These are phyloP conservation scores for Didymella lethalis DNA, from an alignment of 2,329 filamentous ascomycete genomes.

Conservation along the genomic window DNA sequence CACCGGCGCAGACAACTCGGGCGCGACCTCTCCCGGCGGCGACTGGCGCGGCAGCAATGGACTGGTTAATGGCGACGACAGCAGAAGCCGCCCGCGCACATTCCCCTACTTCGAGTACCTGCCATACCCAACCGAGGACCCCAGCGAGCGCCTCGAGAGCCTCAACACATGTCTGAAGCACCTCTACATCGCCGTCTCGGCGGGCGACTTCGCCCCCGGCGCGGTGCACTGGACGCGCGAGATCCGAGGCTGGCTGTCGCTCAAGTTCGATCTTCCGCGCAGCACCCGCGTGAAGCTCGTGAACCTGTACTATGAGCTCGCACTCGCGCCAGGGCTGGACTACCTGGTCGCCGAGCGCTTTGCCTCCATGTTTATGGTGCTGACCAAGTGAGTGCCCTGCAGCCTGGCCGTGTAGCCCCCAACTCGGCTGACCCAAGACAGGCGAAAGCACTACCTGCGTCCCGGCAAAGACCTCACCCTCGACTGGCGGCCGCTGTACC, in stretches of 20 bases:
- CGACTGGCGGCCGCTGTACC: slow-evolving; percentile 93
- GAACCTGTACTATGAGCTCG: slow-evolving; percentile 91
- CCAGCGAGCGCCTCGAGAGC: slow-evolving; percentile 77
- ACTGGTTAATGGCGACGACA: slow-evolving; percentile 58
- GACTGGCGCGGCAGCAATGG: slow-evolving; percentile 64
- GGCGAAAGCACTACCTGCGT: slow-evolving; percentile 94
- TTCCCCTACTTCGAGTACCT: slow-evolving; percentile 92
- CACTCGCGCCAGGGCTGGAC: slow-evolving; percentile 89
- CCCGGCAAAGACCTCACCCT: slow-evolving; percentile 87
- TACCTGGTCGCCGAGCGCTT: slow-evolving; percentile 84
- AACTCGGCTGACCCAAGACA: slow-evolving; percentile 53
- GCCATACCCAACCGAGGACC: slow-evolving; percentile 86
- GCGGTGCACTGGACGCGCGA: slow-evolving; percentile 97
- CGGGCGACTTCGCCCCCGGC: slow-evolving; percentile 92
- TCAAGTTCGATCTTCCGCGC: slow-evolving; percentile 96
- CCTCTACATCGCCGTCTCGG: slow-evolving; percentile 88
- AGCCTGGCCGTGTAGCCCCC: neutral
- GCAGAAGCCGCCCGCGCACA: slow-evolving; percentile 79
- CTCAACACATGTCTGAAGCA: slow-evolving; percentile 90
- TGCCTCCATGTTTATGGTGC: slow-evolving; percentile 91
- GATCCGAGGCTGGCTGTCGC: slow-evolving; percentile 89
- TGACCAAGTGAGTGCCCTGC: slow-evolving; percentile 78
- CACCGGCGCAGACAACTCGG: slow-evolving; percentile 74
- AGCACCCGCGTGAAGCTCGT: slow-evolving; percentile 83
- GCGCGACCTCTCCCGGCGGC: slow-evolving; percentile 83